These are phyloP conservation scores for Acanthochlamys bracteata DNA, from an alignment of 106 monocot species.

Conservation along the genomic window DNA sequence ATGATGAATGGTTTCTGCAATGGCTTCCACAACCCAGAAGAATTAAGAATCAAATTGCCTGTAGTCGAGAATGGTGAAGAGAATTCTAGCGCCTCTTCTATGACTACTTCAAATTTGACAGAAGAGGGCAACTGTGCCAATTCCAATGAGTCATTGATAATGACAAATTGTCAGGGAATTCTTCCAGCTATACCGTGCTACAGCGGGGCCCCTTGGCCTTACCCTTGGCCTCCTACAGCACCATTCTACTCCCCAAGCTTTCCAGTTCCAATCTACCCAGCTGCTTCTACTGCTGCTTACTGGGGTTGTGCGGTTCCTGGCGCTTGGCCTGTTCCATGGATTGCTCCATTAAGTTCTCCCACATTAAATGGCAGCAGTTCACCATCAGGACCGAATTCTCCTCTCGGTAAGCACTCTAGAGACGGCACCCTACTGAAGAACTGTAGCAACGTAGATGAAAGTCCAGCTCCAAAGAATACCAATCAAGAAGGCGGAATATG, in stretches of 20 bases:
- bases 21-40: neutral
- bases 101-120: constrained; percentile 11
- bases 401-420: constrained; percentile 58
- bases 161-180: constrained; percentile 1
- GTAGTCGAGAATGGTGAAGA: constrained; percentile 23
- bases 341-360: constrained; percentile 9
- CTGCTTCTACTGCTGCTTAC: constrained; percentile 20
- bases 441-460: constrained; percentile 5
- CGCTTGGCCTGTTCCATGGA: constrained; percentile 29
- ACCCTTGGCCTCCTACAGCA: constrained; percentile 25
- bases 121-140: constrained; percentile 18
- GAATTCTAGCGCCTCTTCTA: constrained; percentile 25
- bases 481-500: constrained; percentile 26
- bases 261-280: constrained; percentile 38
- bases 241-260: constrained; percentile 16
- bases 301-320: constrained; percentile 28
- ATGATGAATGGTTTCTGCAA: constrained; percentile 9
- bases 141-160: neutral
- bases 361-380: neutral
- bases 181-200: constrained; percentile 12
- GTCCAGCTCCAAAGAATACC: neutral
- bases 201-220: constrained; percentile 34
- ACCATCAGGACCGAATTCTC: constrained; percentile 15
- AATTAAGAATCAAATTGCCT: neutral
- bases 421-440: constrained; percentile 18